Evolutionary conservation across 2,329 filamentous ascomycete species (phyloP), one percentile per base, ranked within the genome.

Genomic region (Microcyclospora tardicrescens): DNA sequence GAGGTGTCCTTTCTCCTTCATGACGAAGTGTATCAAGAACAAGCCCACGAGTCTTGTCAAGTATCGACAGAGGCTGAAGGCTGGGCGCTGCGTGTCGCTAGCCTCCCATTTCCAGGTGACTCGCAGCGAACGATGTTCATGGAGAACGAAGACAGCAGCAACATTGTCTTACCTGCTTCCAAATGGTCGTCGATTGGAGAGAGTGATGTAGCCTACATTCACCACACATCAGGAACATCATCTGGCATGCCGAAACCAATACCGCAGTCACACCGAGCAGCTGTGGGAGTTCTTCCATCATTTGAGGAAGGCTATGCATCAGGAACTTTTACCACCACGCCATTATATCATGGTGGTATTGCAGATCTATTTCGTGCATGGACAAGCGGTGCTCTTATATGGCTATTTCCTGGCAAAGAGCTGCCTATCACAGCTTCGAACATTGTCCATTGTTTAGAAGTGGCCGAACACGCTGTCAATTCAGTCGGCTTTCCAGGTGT

Each of bases 211-310:
- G 75, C 75, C 0, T 79, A 77, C 51, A 59, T 77, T 16, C 69
- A 72, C 45, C 76, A 81, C 48, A 78, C 75, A 0, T 81, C 77
- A 1, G 77, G 76, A 1, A 81, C 77, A 2, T 78, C 75, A 0
- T 72, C 70, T 0, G 76, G 76, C 0, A 53, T 75, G 1, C 76
- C 77, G 0, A 80, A 80, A 42, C 72, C 73, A 0, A 77, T 81
- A 1, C 65, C 67, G 0, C 75, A 80, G 42, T 66, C 62, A 1
- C 73, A 79, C 49, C 63, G 63, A 34, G 71, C 64, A 10, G 72
- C 68, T 2, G 65, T 75, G 3, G 69, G 68, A 2, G 71, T 72
- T 0, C 60, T 79, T 0, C 73, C 74, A 6, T 55, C 55, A 2
- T 64, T 78, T 8, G 45, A 50, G 0, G 45, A 55, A 3, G 53